phyloP scores from a whole-genome alignment of 352 stramenopile species.

The Globisporangium cylindrosporum region DNA sequence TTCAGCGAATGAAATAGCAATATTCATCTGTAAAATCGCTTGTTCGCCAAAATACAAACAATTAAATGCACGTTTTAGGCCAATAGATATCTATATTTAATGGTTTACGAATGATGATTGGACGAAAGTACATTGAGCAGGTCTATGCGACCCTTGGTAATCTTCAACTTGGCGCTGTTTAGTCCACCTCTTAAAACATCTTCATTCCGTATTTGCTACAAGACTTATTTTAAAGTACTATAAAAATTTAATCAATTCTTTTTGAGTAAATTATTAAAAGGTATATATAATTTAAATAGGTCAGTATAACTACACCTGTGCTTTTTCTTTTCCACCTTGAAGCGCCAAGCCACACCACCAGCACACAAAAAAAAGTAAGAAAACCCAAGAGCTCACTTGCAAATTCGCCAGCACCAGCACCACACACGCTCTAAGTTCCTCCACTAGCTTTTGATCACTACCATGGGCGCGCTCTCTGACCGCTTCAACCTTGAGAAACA shows the following conservation, averaged over 20 bases:
- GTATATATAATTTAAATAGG: background rate
- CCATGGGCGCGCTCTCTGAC: slow-evolving; percentile 27
- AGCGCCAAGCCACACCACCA: background rate
- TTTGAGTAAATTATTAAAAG: background rate
- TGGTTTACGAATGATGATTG: background rate
- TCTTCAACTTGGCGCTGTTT: slow-evolving; percentile 3
- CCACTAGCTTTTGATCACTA: background rate
- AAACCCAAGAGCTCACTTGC: background rate
- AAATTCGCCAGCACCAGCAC: background rate
- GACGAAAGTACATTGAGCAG: background rate
- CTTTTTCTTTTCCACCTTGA: background rate
- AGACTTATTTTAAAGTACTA: background rate
- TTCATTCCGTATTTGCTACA: background rate
- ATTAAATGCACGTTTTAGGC: background rate
- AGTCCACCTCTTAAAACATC: background rate
- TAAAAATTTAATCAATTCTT: background rate
- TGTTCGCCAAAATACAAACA: background rate
- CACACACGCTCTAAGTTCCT: too few relatives aligned
- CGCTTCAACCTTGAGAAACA: slow-evolving; percentile 83
- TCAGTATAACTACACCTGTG: background rate
- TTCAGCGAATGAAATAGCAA: background rate
- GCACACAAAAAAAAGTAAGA: background rate
- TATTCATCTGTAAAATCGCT: background rate
- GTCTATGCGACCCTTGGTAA: slow-evolving; percentile 5
- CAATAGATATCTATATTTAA: background rate